Percentiles rank a stretch among this genome's conserved stretches.
Conservation (phyloP, 768 basidiomycete genomes). For the Cystofilobasidium bisporidii region DNA sequence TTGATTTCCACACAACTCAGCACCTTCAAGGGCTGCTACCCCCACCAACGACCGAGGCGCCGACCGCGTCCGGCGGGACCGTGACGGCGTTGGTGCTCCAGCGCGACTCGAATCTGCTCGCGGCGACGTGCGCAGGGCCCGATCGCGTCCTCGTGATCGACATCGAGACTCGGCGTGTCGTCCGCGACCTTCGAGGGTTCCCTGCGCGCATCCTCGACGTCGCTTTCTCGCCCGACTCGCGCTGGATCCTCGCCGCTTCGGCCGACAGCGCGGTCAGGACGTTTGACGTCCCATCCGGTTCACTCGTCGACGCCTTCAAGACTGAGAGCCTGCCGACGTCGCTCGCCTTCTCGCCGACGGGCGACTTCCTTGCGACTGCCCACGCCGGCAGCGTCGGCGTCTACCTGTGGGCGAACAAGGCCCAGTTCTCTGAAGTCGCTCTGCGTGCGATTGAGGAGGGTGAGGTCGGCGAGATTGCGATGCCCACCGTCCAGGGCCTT, state of each 20-base stretch:
- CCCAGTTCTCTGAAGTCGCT: conserved; percentile 79
- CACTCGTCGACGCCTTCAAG: conserved; percentile 82
- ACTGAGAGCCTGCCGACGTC: conserved; percentile 80
- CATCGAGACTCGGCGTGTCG: conserved; percentile 75
- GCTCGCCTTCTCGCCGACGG: conserved; percentile 83
- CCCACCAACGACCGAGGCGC: conserved; percentile 35
- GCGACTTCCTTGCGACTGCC: conserved; percentile 88
- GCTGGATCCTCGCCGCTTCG: conserved; percentile 83
- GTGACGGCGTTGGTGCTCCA: conserved; percentile 66
- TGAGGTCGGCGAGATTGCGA: conserved; percentile 50
- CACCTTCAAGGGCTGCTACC: conserved; percentile 57
- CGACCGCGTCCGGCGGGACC: conserved; percentile 42
- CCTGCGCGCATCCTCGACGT: conserved; percentile 78
- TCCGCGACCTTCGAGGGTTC: conserved; percentile 80
- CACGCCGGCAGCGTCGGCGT: conserved; percentile 92
- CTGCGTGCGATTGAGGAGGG: conserved; percentile 72
- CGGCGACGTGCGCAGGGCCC: conserved; percentile 68
- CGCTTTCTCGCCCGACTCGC: conserved; percentile 85
- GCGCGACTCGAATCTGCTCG: conserved; percentile 73
- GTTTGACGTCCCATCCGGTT: conserved; percentile 88
- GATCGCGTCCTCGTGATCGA: conserved; percentile 75
- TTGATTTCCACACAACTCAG: conserved; percentile 82
- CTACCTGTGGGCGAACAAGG: conserved; percentile 95
- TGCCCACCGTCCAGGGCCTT: conserved; percentile 77
- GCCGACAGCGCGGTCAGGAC: conserved; percentile 87